phyloP scores from a whole-genome alignment of 164 flowering plant species.

The Aristolochia californica region DNA sequence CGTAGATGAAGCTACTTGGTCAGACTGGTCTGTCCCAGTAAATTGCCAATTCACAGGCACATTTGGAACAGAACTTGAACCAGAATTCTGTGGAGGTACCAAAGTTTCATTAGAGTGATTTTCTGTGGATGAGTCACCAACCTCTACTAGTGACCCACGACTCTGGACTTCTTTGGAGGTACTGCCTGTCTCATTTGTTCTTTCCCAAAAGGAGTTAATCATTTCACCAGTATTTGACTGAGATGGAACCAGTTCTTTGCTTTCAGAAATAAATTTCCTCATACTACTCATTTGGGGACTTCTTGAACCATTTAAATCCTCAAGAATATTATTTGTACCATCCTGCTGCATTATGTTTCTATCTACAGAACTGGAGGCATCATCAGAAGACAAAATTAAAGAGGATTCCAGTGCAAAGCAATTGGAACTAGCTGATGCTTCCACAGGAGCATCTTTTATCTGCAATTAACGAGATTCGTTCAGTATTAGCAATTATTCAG shows the following conservation, averaged over 20 bases:
- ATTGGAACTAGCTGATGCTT: conserved; percentile 12
- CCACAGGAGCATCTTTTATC: conserved; percentile 19
- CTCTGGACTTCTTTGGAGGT: conserved; percentile 19
- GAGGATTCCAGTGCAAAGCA: conserved; percentile 16
- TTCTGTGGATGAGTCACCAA: conserved; percentile 17
- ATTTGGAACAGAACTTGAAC: conserved; percentile 22
- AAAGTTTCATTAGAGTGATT: conserved; percentile 17
- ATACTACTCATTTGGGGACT: conserved; percentile 15
- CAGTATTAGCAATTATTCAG: conserved; percentile 15
- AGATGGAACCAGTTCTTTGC: conserved; percentile 26
- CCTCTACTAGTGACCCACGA: conserved; percentile 15
- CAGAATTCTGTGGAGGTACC: conserved; percentile 11
- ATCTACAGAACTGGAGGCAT: conserved; percentile 15
- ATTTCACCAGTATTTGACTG: conserved; percentile 14
- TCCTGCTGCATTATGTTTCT: conserved; percentile 23
- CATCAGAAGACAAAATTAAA: conserved; percentile 11
- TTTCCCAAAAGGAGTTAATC: conserved; percentile 17
- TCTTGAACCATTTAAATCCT: conserved; percentile 13
- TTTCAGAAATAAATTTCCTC: conserved; percentile 23
- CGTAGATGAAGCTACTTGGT: conserved; percentile 27
- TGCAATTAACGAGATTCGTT: conserved; percentile 27
- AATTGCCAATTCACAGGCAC: conserved; percentile 17
- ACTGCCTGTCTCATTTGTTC: conserved; percentile 24
- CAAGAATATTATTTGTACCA: conserved; percentile 14
- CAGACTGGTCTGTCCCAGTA: conserved; percentile 21